Evolutionary conservation across 768 basidiomycete genomes (phyloP), one percentile per base, ranked within the genome.

Genomic region (Stropharia rugosoannulata): DNA sequence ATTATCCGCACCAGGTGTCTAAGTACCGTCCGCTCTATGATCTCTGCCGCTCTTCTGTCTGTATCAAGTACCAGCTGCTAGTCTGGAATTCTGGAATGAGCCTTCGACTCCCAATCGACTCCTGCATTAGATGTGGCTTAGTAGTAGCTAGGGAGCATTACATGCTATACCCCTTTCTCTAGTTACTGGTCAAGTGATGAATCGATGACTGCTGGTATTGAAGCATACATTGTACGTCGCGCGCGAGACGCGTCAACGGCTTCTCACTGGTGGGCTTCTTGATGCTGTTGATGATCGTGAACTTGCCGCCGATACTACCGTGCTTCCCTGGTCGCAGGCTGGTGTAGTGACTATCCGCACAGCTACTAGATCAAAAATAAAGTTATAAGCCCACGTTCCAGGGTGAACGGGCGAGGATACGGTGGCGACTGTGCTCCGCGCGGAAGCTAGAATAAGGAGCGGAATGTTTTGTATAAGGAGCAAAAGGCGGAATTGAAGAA

Each of bases 391-490:
- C 50, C 54, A 47, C 41, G 40, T 51, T 51, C 39, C 27, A 19
- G 29, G 13, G 35, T 52, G 22, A 25, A 27, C 27, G 49, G 22
- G 25, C 49, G 27, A 39, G 22, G 42, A 46, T 55, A 49, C 32
- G 44, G 61, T 58, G 64, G 57, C 62, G 55, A 59, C 43, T 48
- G 42, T 59, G 56, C 57, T 62, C 58, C 61, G 55, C 61, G 42
- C 45, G 59, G 55, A 62, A 59, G 41, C 49, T 44, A 35, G 42
- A 52, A 52, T 43, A 52, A 43, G 10, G 13, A 43, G 51, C 41
- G 51, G 42, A 52, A 52, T 52, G 42, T 52, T 44, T 44, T 44
- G 41, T 16, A 36, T 44, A 35, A 18, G 22, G 41, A n/a, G 38
- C 29, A 46, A 44, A 46, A 46, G 45, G 45, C 45, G 45, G 45